Base-by-base conservation (phyloP, 192 early-diverging fungal species). In the Linnemannia schmuckeri region DNA sequence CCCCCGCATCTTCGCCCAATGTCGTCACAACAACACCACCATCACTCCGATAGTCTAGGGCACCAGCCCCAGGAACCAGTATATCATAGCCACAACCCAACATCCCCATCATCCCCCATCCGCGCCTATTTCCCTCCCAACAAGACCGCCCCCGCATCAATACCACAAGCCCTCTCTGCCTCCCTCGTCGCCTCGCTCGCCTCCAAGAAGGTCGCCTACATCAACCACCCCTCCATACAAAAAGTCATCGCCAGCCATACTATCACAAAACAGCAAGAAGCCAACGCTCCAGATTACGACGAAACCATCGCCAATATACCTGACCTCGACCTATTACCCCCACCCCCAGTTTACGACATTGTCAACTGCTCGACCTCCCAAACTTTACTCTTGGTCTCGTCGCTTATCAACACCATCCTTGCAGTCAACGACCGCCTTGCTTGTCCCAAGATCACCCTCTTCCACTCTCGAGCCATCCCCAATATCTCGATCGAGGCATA, bases 401-500 rank as follows among this genome's bases (percentile, higher is more conserved):
- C 89, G 35, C 80, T 92, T 46, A 76, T 93, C 27, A 89, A 92
- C 69, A 89, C 88, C 22, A 91, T 93, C 70, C 88, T 91, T 44
- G 82, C 82, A 1, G 84, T 89, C 72, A 93, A 92, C 77, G 91
- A 93, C 70, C 73, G 87, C 15, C 81, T 89, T 3, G 80, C 79
- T 0, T 87, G 85, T 38, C 85, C 88, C 1, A 79, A 84, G 40
- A 82, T 92, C 55, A 95, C 95, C 4, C 92, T 92, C 47, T 96
- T 96, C 68, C 95, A 96, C 79, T 93, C 94, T 37, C 89, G 94
- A 41, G 87, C 94, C 0, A 88, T 94, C 24, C 95, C 95, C 5
- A 88, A 88, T 17, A 96, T 96, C 70, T 89, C 91, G 3, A 82
- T 96, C 30, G 88, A 88, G 38, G 93, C 92, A 35, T 96, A 96